These are phyloP conservation scores for Fusarium beomiforme DNA, from an alignment of 2,329 filamentous ascomycete species.

Conservation along the genomic window DNA sequence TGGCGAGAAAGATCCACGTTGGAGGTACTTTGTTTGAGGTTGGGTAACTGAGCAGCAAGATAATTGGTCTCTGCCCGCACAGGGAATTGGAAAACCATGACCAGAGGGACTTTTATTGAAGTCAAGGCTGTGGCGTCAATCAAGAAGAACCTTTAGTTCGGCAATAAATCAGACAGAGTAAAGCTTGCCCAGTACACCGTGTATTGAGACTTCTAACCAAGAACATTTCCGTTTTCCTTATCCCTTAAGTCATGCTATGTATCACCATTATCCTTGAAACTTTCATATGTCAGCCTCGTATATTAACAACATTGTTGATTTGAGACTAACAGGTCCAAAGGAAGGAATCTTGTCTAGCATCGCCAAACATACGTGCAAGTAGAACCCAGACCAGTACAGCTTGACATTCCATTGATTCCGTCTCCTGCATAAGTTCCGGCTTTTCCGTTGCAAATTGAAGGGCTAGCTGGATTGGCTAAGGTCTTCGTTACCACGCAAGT, in stretches of 20 bases:
- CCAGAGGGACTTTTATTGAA: neutral
- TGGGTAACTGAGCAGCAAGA: accelerated
- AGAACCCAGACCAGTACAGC: neutral
- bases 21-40: neutral
- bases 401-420: neutral
- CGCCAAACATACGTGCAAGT: conserved; percentile 1
- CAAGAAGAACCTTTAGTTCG: accelerated
- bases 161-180: accelerated
- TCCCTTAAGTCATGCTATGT: accelerated
- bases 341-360: neutral
- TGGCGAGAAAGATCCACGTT: neutral
- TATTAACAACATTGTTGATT: accelerated
- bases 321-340: neutral
- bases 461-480: neutral
- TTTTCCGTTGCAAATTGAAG: neutral
- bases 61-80: no score
- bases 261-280: no score
- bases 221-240: accelerated
- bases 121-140: accelerated
- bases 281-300: neutral
- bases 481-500: neutral
- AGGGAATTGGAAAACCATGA: accelerated
- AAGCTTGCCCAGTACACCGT: accelerated
- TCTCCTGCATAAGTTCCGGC: neutral
- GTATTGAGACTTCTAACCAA: accelerated